Evolutionary conservation across 345 rosid species (phyloP).

Genomic region (Ceriops zippeliana): DNA sequence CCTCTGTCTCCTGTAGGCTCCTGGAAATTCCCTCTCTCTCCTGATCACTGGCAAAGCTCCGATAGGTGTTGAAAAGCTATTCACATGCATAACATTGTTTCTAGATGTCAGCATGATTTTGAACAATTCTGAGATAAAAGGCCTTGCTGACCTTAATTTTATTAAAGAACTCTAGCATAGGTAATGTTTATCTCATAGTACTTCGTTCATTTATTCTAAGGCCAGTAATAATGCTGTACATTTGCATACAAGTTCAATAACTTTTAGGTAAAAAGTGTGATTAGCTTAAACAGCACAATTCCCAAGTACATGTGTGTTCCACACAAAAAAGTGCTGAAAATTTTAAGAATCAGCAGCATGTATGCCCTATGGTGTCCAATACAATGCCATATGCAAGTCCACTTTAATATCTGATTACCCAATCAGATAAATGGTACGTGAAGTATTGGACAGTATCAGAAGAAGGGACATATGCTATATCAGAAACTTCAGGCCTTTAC

Average conservation of each 20-base stretch:
- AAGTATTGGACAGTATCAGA: background rate
- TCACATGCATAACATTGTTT: conserved; percentile 11
- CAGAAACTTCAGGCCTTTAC: conserved; percentile 33
- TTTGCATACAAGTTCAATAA: background rate
- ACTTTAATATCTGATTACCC: too few relatives aligned
- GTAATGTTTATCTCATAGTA: background rate
- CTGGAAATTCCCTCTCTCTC: conserved; percentile 59
- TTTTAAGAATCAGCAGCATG: background rate
- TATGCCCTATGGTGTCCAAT: too few relatives aligned
- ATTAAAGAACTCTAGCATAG: background rate
- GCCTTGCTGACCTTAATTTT: background rate
- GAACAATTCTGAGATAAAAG: background rate
- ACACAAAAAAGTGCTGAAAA: background rate
- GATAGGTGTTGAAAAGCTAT: conserved; percentile 60
- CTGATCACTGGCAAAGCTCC: conserved; percentile 48
- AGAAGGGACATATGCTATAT: background rate
- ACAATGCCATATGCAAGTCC: too few relatives aligned
- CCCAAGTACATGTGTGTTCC: background rate
- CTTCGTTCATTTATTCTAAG: background rate
- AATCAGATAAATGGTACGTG: background rate
- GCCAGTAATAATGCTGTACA: background rate
- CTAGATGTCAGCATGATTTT: background rate
- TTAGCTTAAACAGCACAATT: background rate
- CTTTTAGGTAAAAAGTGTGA: background rate
- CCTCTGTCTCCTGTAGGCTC: conserved; percentile 68